These are phyloP conservation scores for Metarhizium album DNA, from an alignment of 2,329 filamentous ascomycete species.

Conservation along the genomic window DNA sequence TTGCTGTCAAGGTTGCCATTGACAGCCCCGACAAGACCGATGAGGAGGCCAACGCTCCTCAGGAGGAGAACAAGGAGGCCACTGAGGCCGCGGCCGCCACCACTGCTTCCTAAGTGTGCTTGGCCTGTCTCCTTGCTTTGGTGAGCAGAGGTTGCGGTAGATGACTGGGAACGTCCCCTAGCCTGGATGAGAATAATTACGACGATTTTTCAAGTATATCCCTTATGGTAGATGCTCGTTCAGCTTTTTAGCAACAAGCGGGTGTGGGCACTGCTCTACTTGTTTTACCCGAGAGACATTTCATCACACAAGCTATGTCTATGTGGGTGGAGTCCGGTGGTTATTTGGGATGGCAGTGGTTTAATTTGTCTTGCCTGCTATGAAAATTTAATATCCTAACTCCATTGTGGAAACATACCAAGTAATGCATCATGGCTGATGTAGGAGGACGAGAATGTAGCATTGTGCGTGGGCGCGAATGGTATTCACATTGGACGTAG, in stretches of 20 bases:
- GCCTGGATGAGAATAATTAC: constrained; percentile 24
- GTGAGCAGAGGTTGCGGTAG: constrained; percentile 12
- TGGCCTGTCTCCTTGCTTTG: background rate
- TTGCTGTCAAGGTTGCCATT: constrained; percentile 99
- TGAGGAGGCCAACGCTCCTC: constrained; percentile 62
- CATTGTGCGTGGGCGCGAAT: too few species aligned
- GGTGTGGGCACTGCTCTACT: background rate
- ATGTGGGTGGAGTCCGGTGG: constrained; percentile 14
- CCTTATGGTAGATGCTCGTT: constrained; percentile 26
- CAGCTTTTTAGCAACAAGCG: constrained; percentile 2
- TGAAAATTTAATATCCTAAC: constrained; percentile 18
- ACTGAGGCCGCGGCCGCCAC: constrained; percentile 15
- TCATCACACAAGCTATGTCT: background rate
- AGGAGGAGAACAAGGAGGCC: constrained; percentile 29
- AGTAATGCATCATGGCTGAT: background rate
- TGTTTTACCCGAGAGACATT: background rate
- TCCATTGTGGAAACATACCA: background rate
- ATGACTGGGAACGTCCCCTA: constrained; percentile 15
- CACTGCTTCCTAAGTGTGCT: constrained; percentile 22
- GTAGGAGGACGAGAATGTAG: background rate
- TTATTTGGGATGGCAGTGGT: constrained; percentile 16
- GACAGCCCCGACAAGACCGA: constrained; percentile 95
- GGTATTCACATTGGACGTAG: too few species aligned
- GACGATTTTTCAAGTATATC: constrained; percentile 28
- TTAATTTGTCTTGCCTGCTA: constrained; percentile 15